Evolutionary conservation across 129 eudicot genomes (phyloP), one percentile per base, ranked within the genome.

Genomic region (Lactuca sativa): DNA sequence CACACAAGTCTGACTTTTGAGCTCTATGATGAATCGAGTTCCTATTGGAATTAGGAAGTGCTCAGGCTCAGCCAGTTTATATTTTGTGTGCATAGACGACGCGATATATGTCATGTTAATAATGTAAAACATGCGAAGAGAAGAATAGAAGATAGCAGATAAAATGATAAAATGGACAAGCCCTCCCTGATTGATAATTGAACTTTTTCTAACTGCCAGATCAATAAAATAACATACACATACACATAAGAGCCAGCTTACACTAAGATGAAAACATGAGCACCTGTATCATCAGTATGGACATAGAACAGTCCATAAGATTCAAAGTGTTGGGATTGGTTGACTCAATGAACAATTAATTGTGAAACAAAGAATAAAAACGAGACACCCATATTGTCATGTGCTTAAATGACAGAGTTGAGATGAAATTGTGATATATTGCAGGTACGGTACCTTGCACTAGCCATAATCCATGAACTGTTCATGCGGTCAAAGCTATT

Each of bases 401-500:
- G 1, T 1, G 30, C 30, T 25, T 25, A 25, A 16, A 72, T 36
- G 30, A 47, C 32, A 12, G 30, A 62, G 10, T 52, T 40, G 64
- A 34, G 64, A 61, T 54, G 41, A 54, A 13, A 17, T 59, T 67
- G 53, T 74, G 72, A 69, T 67, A n/a, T 63, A 60, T 62, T 80
- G 77, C 88, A 95, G 99, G 88, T 95, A 40, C 86, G 99, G 63
- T 95, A 80, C 66, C 91, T 95, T 7, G 55, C 97, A 13, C 82
- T 95, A 56, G 79, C 79, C 76, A 90, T 95, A 78, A 90, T 95
- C 21, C 95, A 95, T 72, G 97, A 90, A 76, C 77, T 95, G 31
- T 87, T 95, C 72, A 95, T 90, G 97, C 85, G 97, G 55, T 95
- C 99, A 66, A 95, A 87, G 82, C 89, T 85, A 34, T 93, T 90